phyloP scores from a whole-genome alignment of 108 stramenopile genomes.

The Thalassiosira profunda region DNA sequence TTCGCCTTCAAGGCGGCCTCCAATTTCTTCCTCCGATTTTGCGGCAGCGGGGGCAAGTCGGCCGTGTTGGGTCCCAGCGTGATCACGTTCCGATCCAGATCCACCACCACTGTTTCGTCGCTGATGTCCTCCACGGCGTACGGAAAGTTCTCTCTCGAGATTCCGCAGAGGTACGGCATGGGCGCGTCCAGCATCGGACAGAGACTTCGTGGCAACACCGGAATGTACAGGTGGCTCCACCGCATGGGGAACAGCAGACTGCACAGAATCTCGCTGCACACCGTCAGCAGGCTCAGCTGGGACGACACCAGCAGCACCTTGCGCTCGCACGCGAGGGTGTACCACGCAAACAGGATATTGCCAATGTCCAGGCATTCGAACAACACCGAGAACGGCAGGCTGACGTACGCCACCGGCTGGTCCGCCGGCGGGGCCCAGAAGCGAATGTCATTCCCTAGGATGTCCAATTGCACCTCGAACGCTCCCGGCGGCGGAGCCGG shows the following conservation, averaged over 20 bases:
- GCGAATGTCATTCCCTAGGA: slow-evolving; percentile 67
- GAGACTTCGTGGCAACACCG: slow-evolving; percentile 74
- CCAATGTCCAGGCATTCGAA: slow-evolving; percentile 91
- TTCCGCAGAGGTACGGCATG: slow-evolving; percentile 89
- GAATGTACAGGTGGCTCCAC: slow-evolving; percentile 94
- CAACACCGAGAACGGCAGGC: slow-evolving; percentile 86
- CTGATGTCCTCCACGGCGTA: slow-evolving; percentile 68
- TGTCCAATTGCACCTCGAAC: slow-evolving; percentile 82
- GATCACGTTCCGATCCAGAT: slow-evolving; percentile 81
- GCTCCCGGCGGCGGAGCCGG: slow-evolving; percentile 96
- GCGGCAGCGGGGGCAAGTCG: slow-evolving; percentile 64
- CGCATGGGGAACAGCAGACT: slow-evolving; percentile 94
- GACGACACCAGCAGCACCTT: slow-evolving; percentile 71
- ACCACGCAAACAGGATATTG: slow-evolving; percentile 76
- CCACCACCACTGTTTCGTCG: slow-evolving; percentile 85
- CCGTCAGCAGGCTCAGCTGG: slow-evolving; percentile 68
- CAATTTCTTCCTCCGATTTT: slow-evolving; percentile 74
- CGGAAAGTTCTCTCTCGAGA: slow-evolving; percentile 76
- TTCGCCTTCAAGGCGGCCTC: slow-evolving; percentile 51
- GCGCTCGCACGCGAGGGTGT: slow-evolving; percentile 82
- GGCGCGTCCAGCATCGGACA: slow-evolving; percentile 90
- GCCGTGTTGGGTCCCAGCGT: slow-evolving; percentile 57
- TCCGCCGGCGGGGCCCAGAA: slow-evolving; percentile 94
- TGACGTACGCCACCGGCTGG: slow-evolving; percentile 93
- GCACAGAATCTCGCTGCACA: slow-evolving; percentile 88